phyloP scores from a whole-genome alignment of 176 grass and related monocot species.

The Guadua angustifolia region DNA sequence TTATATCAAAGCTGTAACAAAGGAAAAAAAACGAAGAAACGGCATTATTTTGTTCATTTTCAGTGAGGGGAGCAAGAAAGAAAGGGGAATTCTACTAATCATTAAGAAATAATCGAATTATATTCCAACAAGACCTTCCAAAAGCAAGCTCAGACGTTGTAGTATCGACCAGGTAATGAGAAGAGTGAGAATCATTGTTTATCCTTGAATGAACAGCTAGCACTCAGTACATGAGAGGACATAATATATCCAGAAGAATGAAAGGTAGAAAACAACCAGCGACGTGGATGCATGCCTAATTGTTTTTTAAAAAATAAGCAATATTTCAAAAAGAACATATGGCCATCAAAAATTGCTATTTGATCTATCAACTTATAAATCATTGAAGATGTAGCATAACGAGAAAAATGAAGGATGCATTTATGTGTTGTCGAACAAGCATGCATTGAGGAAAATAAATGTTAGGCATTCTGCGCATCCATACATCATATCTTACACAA shows the following conservation, averaged over 20 bases:
- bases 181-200: neutral
- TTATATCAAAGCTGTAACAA: constrained; percentile 83
- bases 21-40: constrained; percentile 28
- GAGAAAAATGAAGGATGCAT: no score
- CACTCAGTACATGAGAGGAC: constrained; percentile 10
- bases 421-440: no score
- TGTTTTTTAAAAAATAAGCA: neutral
- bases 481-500: no score
- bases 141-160: constrained; percentile 78
- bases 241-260: neutral
- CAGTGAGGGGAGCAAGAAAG: constrained; percentile 13
- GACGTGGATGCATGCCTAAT: neutral
- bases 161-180: constrained; percentile 45
- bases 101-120: neutral
- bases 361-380: no score
- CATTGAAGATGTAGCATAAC: no score
- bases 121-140: constrained; percentile 66
- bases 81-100: neutral
- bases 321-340: neutral
- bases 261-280: neutral
- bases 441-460: no score
- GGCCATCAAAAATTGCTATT: no score
- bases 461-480: no score
- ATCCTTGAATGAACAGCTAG: neutral
- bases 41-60: constrained; percentile 30